Conservation (phyloP, 2,329 filamentous ascomycete species). For the Aspergillus pseudoterreus region DNA sequence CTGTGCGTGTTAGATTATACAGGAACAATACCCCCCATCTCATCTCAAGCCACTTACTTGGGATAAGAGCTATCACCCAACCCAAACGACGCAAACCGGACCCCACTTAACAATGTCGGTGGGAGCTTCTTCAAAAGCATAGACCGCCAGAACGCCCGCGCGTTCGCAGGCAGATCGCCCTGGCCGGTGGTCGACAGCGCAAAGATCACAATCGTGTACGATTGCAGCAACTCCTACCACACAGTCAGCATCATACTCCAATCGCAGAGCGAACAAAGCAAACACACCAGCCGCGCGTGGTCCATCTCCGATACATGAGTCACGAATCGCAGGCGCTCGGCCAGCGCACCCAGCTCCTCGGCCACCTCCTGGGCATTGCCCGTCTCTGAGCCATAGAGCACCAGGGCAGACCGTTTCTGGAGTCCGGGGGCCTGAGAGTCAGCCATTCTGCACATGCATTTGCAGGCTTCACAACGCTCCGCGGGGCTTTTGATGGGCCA, state of each 20-base stretch:
- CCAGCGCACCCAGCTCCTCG: constrained; percentile 71
- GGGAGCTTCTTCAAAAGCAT: constrained; percentile 75
- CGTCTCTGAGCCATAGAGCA: constrained; percentile 93
- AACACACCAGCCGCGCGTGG: constrained; percentile 66
- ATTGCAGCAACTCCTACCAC: constrained; percentile 30
- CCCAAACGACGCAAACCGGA: constrained; percentile 82
- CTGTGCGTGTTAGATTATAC: constrained; percentile 40
- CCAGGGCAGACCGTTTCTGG: constrained; percentile 52
- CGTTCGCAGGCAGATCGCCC: constrained; percentile 85
- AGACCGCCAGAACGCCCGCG: constrained; percentile 76
- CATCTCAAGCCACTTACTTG: constrained; percentile 55
- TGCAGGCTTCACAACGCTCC: not conserved
- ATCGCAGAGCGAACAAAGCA: constrained; percentile 18
- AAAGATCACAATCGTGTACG: constrained; percentile 55
- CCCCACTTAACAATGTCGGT: constrained; percentile 61
- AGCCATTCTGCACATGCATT: constrained; percentile 21
- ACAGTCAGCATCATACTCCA: not conserved
- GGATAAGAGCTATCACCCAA: constrained; percentile 92
- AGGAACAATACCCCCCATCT: no score
- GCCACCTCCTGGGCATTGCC: constrained; percentile 91
- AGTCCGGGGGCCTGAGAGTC: constrained; percentile 10
- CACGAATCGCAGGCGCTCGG: constrained; percentile 74
- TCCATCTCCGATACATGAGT: constrained; percentile 76
- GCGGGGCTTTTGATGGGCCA: not conserved
- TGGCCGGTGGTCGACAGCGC: constrained; percentile 90